Percentiles rank a stretch among this genome's conserved stretches.
phyloP scores from a whole-genome alignment of 345 rosid species.

The Aquilaria yunnanensis region DNA sequence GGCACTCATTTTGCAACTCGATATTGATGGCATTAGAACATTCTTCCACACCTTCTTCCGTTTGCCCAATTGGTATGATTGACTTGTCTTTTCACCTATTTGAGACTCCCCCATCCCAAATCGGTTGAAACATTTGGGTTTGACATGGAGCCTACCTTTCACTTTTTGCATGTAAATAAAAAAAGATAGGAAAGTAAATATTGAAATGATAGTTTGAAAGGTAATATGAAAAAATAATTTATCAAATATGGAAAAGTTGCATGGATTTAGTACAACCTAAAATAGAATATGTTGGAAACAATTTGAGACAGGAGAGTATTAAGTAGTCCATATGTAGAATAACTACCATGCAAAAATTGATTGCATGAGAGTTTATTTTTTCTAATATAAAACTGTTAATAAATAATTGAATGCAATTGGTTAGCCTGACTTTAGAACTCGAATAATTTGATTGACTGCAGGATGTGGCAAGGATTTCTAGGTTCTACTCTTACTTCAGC shows the following conservation, averaged over 20 bases:
- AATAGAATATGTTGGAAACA: too few relatives aligned
- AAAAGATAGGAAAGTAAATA: background rate
- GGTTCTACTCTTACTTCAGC: slow-evolving; percentile 86
- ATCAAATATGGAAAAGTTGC: too few relatives aligned
- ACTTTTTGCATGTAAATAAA: background rate
- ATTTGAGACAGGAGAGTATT: too few relatives aligned
- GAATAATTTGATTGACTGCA: slow-evolving; percentile 15
- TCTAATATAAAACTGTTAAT: too few relatives aligned
- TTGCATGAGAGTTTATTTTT: too few relatives aligned
- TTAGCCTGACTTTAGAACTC: too few relatives aligned
- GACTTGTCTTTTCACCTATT: background rate
- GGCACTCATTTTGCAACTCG: slow-evolving; percentile 80
- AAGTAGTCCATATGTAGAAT: too few relatives aligned
- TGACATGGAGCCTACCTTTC: background rate
- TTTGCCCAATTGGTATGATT: slow-evolving; percentile 72
- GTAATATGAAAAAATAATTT: too few relatives aligned
- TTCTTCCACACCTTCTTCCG: slow-evolving; percentile 85
- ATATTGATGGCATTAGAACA: slow-evolving; percentile 69
- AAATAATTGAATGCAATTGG: too few relatives aligned
- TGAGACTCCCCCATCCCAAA: background rate
- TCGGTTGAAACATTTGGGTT: too few relatives aligned
- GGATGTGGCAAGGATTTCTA: slow-evolving; percentile 96
- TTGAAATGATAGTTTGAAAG: background rate
- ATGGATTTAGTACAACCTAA: too few relatives aligned
- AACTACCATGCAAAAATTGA: too few relatives aligned